Evolutionary conservation across 768 basidiomycete genomes (phyloP).

Genomic region (Leccinellum rugosiceps): DNA sequence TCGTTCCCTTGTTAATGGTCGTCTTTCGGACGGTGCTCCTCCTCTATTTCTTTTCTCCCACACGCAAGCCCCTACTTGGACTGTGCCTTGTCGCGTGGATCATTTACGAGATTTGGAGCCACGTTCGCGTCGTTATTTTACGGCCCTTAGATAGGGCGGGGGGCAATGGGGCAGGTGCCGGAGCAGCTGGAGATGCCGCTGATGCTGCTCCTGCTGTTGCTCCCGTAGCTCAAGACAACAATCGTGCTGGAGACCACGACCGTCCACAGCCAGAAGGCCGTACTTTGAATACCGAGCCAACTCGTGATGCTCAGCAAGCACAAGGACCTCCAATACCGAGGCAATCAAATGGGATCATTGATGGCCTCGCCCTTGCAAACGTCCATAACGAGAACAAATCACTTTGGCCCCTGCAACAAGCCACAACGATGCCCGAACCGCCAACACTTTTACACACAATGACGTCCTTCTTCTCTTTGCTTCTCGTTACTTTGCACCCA

Average conservation of each 20-base stretch:
- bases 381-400: constrained; percentile 53
- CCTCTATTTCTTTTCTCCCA: constrained; percentile 75
- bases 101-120: constrained; percentile 73
- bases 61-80: constrained; percentile 68
- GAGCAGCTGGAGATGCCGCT: constrained; percentile 14
- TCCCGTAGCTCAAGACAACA: constrained; percentile 15
- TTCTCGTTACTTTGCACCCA: constrained; percentile 64
- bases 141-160: constrained; percentile 36
- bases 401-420: constrained; percentile 35
- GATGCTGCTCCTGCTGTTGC: constrained; percentile 25
- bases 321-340: constrained; percentile 30
- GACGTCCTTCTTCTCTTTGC: constrained; percentile 51
- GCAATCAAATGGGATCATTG: constrained; percentile 38
- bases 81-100: constrained; percentile 66
- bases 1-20: constrained; percentile 68
- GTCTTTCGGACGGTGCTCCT: constrained; percentile 62
- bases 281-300: constrained; percentile 14
- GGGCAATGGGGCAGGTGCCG: constrained; percentile 9
- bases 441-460: constrained; percentile 50
- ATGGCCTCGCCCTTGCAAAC: constrained; percentile 55
- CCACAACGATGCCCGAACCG: constrained; percentile 27
- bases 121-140: constrained; percentile 48
- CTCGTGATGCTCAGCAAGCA: constrained; percentile 16
- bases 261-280: constrained; percentile 14
- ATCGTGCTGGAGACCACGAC: constrained; percentile 14